These are phyloP conservation scores for Chytridiales sp. DNA, from an alignment of 371 early-diverging fungal genomes.

Conservation along the genomic window DNA sequence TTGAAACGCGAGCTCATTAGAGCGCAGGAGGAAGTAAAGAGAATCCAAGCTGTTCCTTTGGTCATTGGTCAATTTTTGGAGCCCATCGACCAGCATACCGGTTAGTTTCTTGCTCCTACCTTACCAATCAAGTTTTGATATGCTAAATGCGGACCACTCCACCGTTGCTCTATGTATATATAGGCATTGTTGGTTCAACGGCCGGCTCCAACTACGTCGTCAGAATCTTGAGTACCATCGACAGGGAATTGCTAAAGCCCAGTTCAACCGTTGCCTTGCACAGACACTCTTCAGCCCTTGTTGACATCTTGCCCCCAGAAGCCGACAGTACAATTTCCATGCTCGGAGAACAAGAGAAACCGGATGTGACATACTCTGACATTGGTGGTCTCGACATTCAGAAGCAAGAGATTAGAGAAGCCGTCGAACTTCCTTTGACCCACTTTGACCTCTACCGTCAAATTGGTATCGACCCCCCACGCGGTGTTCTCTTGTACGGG, in stretches of 20 bases:
- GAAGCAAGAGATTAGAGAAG: slow-evolving; percentile 99
- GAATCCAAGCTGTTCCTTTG: slow-evolving; percentile 98
- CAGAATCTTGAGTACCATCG: slow-evolving; percentile 96
- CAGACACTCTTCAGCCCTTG: slow-evolving; percentile 97
- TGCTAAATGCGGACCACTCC: too few species aligned
- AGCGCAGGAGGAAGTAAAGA: slow-evolving; percentile 98
- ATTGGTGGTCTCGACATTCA: slow-evolving; percentile 99
- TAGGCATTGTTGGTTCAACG: slow-evolving; percentile 97
- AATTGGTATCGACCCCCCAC: slow-evolving; percentile 99
- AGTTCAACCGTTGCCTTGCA: slow-evolving; percentile 97
- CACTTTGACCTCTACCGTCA: slow-evolving; percentile 99
- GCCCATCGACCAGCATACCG: slow-evolving; percentile 96
- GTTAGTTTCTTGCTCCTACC: slow-evolving; percentile 67
- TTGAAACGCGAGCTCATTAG: slow-evolving; percentile 93
- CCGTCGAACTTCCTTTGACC: slow-evolving; percentile 99
- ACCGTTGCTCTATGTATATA: slow-evolving; percentile 97
- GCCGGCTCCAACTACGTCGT: slow-evolving; percentile 96
- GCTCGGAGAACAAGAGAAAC: slow-evolving; percentile 93
- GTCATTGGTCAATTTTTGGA: slow-evolving; percentile 99
- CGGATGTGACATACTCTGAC: slow-evolving; percentile 96
- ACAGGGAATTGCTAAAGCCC: slow-evolving; percentile 98
- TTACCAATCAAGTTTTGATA: not conserved
- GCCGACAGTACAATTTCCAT: slow-evolving; percentile 97
- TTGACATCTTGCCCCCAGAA: slow-evolving; percentile 96
- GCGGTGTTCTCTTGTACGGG: slow-evolving; percentile 98